Percentiles rank a stretch among this genome's conserved stretches.
Conservation (phyloP, 768 basidiomycete genomes). For the Leucosporidium scottii region DNA sequence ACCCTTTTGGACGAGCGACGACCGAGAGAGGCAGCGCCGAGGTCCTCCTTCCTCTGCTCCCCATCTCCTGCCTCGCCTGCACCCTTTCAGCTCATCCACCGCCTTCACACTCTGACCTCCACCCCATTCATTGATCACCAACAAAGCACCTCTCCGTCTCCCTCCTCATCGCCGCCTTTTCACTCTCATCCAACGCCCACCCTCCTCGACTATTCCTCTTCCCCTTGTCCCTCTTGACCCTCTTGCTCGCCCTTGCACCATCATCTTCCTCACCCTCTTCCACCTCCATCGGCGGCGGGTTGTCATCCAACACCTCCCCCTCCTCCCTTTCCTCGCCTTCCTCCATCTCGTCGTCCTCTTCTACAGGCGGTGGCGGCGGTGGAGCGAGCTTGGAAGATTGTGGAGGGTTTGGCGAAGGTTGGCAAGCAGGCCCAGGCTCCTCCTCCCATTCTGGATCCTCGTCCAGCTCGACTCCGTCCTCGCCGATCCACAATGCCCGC, state of each 20-base stretch:
- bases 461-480: background rate
- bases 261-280: slow-evolving; percentile 40
- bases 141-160: slow-evolving; percentile 38
- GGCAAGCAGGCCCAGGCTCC: too few relatives aligned
- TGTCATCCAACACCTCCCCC: too few relatives aligned
- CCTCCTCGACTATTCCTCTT: slow-evolving; percentile 40
- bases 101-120: too few relatives aligned
- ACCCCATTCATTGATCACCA: background rate
- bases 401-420: too few relatives aligned
- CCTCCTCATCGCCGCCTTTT: slow-evolving; percentile 47
- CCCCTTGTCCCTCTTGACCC: slow-evolving; percentile 24
- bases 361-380: slow-evolving; percentile 38
- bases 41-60: too few relatives aligned
- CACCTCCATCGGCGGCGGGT: too few relatives aligned
- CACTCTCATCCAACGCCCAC: slow-evolving; percentile 50
- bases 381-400: too few relatives aligned
- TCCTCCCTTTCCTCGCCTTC: background rate
- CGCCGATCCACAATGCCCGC: slow-evolving; percentile 50
- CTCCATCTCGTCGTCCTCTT: slow-evolving; percentile 59
- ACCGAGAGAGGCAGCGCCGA: too few relatives aligned
- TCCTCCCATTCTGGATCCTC: too few relatives aligned
- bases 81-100: too few relatives aligned
- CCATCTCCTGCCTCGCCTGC: too few relatives aligned
- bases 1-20: too few relatives aligned
- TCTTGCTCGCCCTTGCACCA: slow-evolving; percentile 44